A percentile compares a stretch with the other conserved stretches of the same genome.
Evolutionary conservation across 768 basidiomycete genomes (phyloP).

Genomic region (Amanita polypyramis): DNA sequence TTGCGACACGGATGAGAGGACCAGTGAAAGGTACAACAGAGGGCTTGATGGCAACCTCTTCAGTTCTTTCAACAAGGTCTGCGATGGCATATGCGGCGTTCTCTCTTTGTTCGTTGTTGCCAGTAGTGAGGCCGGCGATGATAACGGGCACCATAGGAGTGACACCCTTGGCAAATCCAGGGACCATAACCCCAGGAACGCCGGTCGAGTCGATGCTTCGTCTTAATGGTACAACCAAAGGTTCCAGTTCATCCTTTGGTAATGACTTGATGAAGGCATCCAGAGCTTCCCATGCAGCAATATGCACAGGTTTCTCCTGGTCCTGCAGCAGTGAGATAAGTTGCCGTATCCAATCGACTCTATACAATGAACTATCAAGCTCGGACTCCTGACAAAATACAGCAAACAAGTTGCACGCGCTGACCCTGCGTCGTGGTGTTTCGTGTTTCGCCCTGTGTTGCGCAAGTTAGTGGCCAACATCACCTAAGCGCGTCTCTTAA

Average conservation of each 20-base stretch:
- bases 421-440: slow-evolving; percentile 58
- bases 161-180: slow-evolving; percentile 87
- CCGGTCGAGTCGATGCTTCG: slow-evolving; percentile 82
- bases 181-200: slow-evolving; percentile 63
- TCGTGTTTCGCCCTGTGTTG: slow-evolving; percentile 71
- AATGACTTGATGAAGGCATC: slow-evolving; percentile 84
- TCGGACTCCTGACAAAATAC: slow-evolving; percentile 78
- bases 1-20: slow-evolving; percentile 90
- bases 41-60: slow-evolving; percentile 78
- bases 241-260: slow-evolving; percentile 88
- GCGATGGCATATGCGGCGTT: slow-evolving; percentile 93
- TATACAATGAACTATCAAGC: slow-evolving; percentile 76
- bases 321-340: slow-evolving; percentile 81
- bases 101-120: slow-evolving; percentile 91
- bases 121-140: slow-evolving; percentile 87
- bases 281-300: slow-evolving; percentile 72
- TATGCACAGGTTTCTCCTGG: slow-evolving; percentile 59
- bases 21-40: slow-evolving; percentile 95
- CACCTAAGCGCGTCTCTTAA: slow-evolving; percentile 1
- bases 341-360: slow-evolving; percentile 91
- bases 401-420: slow-evolving; percentile 68
- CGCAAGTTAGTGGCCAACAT: neutral
- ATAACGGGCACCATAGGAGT: slow-evolving; percentile 79
- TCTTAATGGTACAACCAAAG: slow-evolving; percentile 81
- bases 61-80: slow-evolving; percentile 86